Evolutionary conservation across 495 filamentous ascomycete species (phyloP).

Genomic region (Emericellopsis terricola): DNA sequence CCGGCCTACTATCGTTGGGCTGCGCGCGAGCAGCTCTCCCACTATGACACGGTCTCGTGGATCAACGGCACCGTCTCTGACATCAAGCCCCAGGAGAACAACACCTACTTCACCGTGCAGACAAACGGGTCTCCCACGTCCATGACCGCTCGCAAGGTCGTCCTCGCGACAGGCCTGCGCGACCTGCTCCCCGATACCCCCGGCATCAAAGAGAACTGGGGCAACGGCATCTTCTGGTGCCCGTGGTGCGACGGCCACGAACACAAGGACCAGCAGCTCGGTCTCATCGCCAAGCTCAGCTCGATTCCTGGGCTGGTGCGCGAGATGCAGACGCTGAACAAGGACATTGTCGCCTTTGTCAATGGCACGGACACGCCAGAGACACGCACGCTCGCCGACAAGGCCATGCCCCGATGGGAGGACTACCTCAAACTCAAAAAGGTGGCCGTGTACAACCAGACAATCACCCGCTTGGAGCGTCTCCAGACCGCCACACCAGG

Average conservation of each 20-base stretch:
- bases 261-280: conserved; percentile 8
- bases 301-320: conserved; percentile 7
- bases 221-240: conserved; percentile 18
- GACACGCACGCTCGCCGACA: conserved; percentile 3
- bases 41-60: conserved; percentile 22
- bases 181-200: conserved; percentile 16
- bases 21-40: conserved; percentile 16
- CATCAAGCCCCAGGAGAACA: conserved; percentile 9
- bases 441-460: conserved; percentile 28
- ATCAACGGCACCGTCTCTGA: conserved; percentile 17
- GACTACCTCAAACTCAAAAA: conserved; percentile 4
- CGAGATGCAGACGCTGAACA: conserved; percentile 7
- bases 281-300: conserved; percentile 12
- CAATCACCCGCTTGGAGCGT: conserved; percentile 26
- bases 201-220: conserved; percentile 24
- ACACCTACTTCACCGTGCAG: conserved; percentile 18
- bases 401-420: conserved; percentile 4
- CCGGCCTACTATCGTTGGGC: conserved; percentile 22
- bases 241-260: conserved; percentile 16
- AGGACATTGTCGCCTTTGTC: conserved; percentile 9
- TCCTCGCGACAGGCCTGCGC: conserved; percentile 27
- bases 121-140: conserved; percentile 11
- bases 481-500: conserved; percentile 18
- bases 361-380: conserved; percentile 7
- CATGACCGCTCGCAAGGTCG: conserved; percentile 23